These are phyloP conservation scores for Fabrea salina DNA, from an alignment of 169 alveolate species.

Conservation along the genomic window DNA sequence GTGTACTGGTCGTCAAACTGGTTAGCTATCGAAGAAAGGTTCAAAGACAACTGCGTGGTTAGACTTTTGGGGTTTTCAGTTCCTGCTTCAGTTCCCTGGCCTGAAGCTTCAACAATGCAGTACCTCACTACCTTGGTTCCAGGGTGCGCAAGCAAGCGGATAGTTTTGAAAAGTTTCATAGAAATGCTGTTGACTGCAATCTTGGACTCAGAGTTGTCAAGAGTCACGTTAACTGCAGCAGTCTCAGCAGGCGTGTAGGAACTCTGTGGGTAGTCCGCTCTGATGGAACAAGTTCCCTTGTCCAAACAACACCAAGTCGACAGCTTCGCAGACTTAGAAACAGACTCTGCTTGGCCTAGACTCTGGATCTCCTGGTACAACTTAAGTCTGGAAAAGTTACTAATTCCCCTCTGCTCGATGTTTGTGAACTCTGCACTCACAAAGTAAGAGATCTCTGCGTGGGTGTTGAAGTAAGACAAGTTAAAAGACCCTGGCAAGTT, in stretches of 20 bases:
- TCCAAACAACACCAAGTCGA: constrained; percentile 25
- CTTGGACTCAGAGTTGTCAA: constrained; percentile 10
- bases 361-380: not conserved
- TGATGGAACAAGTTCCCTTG: not conserved
- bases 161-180: not conserved
- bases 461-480: not conserved
- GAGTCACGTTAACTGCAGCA: not conserved
- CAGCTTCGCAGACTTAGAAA: not conserved
- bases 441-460: not conserved
- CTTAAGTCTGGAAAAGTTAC: not conserved
- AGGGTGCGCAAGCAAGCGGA: no score
- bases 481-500: constrained; percentile 30
- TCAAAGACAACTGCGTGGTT: not conserved
- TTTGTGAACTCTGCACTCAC: not conserved
- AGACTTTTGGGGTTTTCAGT: no score
- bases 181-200: not conserved
- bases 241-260: constrained; percentile 5
- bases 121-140: no score
- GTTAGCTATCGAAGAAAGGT: not conserved
- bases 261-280: not conserved
- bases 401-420: not conserved
- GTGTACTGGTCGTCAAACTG: not conserved
- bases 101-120: no score
- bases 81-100: no score
- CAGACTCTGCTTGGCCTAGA: not conserved